Evolutionary conservation across 1,284 basidiomycete species (phyloP), one percentile per base, ranked within the genome.

Genomic region (Fistulina hepatica): DNA sequence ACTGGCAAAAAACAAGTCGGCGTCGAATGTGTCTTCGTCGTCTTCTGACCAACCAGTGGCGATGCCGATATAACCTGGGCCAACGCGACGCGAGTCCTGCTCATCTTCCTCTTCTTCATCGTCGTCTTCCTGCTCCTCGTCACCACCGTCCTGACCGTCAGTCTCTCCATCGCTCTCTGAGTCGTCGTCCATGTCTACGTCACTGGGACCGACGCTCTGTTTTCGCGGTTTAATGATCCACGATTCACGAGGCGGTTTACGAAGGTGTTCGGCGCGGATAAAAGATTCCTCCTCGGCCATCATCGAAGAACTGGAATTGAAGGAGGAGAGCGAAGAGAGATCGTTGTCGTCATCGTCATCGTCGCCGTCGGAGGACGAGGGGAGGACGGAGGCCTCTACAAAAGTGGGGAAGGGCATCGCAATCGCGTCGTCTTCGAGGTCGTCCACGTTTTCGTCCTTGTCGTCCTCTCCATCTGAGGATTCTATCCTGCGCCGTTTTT

Each of bases 1-100:
- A 50, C 81, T 79, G 26, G 76, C 71, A 50, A 84, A 85, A 58
- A 84, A 84, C 0, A 86, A 53, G 46, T 85, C 81, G 4, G 81
- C 82, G 45, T 85, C 81, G 47, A 81, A 82, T 2, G 72, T 79
- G 49, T 82, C 80, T 47, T 81, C 81, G 25, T 76, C 81, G 15
- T 77, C 79, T 17, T 71, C 70, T 24, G 78, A 81, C 69, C 80
- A 85, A 27, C 75, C 74, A 15, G 69, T 76, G 41, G 67, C 76
- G 39, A 74, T 66, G 41, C 72, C 76, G 19, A 69, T 65, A 53
- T 76, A 73, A 37, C 64, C 57, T 36, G 64, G 56, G 42, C 59
- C 58, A 48, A 64, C 53, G 44, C 54, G 51, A 44, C 57, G 60
- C 43, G 52, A 65, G 59, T 69, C 67, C 39, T 56, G 50, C 48